phyloP scores from a whole-genome alignment of 2,329 filamentous ascomycete genomes.

The Macrophomina pseudophaseolina region DNA sequence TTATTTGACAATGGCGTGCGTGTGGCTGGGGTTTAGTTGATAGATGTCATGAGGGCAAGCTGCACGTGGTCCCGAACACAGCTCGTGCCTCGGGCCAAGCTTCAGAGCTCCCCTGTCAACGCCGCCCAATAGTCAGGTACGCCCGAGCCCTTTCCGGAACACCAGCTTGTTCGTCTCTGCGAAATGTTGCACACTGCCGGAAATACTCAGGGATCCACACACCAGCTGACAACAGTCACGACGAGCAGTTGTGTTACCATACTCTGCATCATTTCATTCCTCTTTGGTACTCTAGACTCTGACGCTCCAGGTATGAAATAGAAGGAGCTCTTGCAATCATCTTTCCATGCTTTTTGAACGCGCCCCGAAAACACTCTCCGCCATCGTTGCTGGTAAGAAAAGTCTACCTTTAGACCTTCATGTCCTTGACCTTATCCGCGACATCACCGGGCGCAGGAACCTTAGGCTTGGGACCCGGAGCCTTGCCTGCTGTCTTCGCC shows the following conservation, averaged over 20 bases:
- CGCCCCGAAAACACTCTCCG: background rate
- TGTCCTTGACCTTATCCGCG: slow-evolving; percentile 28
- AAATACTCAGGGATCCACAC: background rate
- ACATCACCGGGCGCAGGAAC: slow-evolving; percentile 24
- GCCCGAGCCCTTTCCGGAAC: background rate
- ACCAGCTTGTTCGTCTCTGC: background rate
- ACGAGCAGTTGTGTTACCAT: background rate
- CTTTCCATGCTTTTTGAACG: slow-evolving; percentile 12
- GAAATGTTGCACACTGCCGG: background rate
- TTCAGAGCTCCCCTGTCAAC: slow-evolving; percentile 22
- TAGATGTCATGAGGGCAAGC: slow-evolving; percentile 23
- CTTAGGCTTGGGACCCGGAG: slow-evolving; percentile 31
- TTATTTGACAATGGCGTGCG: slow-evolving; percentile 7
- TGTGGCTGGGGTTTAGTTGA: background rate
- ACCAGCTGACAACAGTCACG: background rate
- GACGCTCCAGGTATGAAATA: background rate
- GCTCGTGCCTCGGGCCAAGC: slow-evolving; percentile 16
- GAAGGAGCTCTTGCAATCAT: slow-evolving; percentile 7
- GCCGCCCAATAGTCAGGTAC: background rate
- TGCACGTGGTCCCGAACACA: slow-evolving; percentile 24
- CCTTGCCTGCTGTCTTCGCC: slow-evolving; percentile 37
- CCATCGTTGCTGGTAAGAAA: background rate
- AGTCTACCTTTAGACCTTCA: slow-evolving; percentile 25
- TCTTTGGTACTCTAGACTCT: slow-evolving; percentile 9
- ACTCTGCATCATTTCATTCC: slow-evolving; percentile 13